These are phyloP conservation scores for Paramecium tetraurelia DNA, from an alignment of 73 alveolate genomes.

Conservation along the genomic window DNA sequence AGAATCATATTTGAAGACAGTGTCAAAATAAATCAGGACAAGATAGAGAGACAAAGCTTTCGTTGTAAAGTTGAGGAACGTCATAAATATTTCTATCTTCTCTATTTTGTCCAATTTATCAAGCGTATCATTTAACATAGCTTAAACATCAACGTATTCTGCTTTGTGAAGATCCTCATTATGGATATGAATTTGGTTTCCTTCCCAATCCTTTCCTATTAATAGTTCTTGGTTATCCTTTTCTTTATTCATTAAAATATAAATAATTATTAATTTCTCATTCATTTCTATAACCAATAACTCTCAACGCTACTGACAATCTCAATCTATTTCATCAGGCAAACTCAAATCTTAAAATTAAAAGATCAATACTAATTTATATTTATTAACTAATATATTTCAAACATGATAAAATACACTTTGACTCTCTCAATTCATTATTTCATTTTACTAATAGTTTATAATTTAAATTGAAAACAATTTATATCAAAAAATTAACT, in stretches of 20 bases:
- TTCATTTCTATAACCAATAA: background rate
- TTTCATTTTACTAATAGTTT: too few relatives aligned
- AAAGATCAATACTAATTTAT: background rate
- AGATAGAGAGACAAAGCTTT: background rate
- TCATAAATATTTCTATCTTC: constrained; percentile 38
- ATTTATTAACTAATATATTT: background rate
- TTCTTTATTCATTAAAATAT: background rate
- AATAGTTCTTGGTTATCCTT: background rate
- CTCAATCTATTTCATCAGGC: background rate
- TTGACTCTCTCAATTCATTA: background rate
- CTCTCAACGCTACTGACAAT: too few relatives aligned
- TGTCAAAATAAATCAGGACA: background rate
- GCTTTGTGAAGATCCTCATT: background rate
- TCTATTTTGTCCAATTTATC: background rate
- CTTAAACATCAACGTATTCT: background rate
- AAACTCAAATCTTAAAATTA: background rate
- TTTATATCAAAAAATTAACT: too few relatives aligned
- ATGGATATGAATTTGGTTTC: background rate
- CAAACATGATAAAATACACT: background rate
- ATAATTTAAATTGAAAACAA: too few relatives aligned
- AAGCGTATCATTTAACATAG: background rate
- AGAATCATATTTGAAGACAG: background rate
- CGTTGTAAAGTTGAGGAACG: background rate
- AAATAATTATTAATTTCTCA: background rate
- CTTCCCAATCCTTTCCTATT: constrained; percentile 26